These are phyloP conservation scores for Scorias spongiosa DNA, from an alignment of 2,329 filamentous ascomycete species.

Conservation along the genomic window DNA sequence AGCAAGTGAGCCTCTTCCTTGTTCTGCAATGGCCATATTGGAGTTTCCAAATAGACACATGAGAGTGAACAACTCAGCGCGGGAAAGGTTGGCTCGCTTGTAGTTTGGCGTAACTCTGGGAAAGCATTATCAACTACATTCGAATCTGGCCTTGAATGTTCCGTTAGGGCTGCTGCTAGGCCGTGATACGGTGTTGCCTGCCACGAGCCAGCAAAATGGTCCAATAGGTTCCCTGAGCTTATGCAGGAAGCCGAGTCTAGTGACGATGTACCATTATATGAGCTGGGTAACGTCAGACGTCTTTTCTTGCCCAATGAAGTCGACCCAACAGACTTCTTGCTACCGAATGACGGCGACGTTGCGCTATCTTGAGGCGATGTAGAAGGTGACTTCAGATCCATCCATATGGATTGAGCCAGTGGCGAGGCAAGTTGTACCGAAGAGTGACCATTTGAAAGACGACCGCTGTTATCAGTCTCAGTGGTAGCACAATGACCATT, in stretches of 20 bases:
- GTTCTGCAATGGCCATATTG: constrained; percentile 16
- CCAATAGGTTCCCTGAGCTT: not conserved
- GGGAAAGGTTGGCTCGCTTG: not conserved
- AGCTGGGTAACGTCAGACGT: constrained; percentile 8
- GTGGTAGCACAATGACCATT: constrained; percentile 1
- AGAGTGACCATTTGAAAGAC: not conserved
- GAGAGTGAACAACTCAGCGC: constrained; percentile 6
- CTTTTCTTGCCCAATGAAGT: constrained; percentile 5
- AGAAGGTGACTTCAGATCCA: not conserved
- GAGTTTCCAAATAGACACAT: constrained; percentile 15
- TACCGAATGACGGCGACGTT: not conserved
- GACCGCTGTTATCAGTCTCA: not conserved
- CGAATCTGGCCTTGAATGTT: not conserved
- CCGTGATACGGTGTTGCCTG: not conserved
- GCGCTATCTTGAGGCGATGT: not conserved
- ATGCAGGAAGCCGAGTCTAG: not conserved
- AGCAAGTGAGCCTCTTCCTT: constrained; percentile 18
- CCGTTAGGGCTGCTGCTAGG: not conserved
- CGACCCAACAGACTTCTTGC: not conserved
- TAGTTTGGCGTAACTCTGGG: not conserved
- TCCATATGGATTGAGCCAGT: not conserved
- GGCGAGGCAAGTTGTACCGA: not conserved
- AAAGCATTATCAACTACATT: not conserved
- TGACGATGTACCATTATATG: constrained; percentile 6
- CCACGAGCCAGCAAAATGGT: constrained; percentile 7